Conservation (phyloP, 805 yeast genomes). For the Saturnispora silvae region DNA sequence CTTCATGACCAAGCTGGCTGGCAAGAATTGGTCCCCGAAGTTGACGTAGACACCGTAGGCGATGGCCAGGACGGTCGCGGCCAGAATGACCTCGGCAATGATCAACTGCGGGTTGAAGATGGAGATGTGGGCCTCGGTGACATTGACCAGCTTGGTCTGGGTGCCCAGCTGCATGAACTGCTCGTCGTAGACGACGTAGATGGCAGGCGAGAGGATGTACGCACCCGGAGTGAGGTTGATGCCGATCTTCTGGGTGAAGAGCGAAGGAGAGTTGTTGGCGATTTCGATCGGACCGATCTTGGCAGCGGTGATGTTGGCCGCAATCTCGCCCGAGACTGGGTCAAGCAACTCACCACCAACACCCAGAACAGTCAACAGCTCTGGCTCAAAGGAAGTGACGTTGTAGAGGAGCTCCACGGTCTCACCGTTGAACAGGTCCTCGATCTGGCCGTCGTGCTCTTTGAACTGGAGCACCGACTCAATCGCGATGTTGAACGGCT, state of each 20-base stretch:
- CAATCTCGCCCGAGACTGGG: constrained; percentile 39
- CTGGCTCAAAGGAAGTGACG: constrained; percentile 43
- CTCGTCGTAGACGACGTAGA: constrained; percentile 42
- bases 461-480: constrained; percentile 32
- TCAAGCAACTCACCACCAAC: constrained; percentile 57
- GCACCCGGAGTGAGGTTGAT: constrained; percentile 47
- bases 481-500: constrained; percentile 36
- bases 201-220: constrained; percentile 49
- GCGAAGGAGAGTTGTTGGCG: constrained; percentile 36
- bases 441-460: constrained; percentile 30
- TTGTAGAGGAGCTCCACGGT: constrained; percentile 39
- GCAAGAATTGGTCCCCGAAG: constrained; percentile 36
- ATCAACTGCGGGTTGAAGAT: constrained; percentile 64
- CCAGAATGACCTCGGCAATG: constrained; percentile 45
- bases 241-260: constrained; percentile 49
- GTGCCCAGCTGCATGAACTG: constrained; percentile 45
- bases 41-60: constrained; percentile 37
- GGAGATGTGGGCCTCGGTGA: constrained; percentile 58
- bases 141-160: constrained; percentile 43
- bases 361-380: constrained; percentile 45
- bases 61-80: constrained; percentile 36
- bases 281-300: constrained; percentile 51
- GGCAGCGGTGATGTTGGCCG: constrained; percentile 55
- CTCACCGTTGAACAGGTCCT: constrained; percentile 41
- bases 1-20: constrained; percentile 22